phyloP scores from a whole-genome alignment of 2,329 filamentous ascomycete species.

The Trichoderma endophyticum region DNA sequence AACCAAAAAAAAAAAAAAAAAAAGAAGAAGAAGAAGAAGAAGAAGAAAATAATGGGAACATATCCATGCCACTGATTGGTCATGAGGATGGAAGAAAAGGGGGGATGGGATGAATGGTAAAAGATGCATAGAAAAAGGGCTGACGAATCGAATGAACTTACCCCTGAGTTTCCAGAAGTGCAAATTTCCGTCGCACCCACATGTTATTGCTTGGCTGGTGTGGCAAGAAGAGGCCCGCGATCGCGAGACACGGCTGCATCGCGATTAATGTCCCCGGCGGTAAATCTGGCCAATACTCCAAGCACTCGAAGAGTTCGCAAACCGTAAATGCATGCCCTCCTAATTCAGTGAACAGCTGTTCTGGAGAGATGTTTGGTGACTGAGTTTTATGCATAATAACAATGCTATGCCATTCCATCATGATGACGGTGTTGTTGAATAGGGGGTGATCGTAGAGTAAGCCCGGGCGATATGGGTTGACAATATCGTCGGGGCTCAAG shows the following conservation, averaged over 20 bases:
- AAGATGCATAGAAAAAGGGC: background rate
- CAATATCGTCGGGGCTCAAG: constrained; percentile 61
- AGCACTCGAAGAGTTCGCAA: constrained; percentile 75
- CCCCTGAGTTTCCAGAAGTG: constrained; percentile 74
- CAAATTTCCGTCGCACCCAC: constrained; percentile 80
- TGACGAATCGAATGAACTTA: constrained; percentile 41
- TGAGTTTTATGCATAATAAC: constrained; percentile 79
- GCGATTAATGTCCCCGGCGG: constrained; percentile 69
- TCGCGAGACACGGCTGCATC: constrained; percentile 71
- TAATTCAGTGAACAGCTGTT: constrained; percentile 52
- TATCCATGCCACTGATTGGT: background rate
- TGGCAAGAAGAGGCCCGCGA: constrained; percentile 77
- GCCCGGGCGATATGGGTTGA: constrained; percentile 68
- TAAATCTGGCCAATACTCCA: constrained; percentile 67
- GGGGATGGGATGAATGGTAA: background rate
- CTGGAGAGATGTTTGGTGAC: constrained; percentile 55
- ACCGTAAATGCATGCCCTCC: constrained; percentile 62
- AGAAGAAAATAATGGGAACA: background rate
- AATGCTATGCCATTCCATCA: constrained; percentile 74
- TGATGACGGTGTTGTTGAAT: constrained; percentile 71
- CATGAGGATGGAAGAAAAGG: background rate
- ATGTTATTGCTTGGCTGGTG: constrained; percentile 67
- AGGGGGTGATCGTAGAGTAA: constrained; percentile 67
- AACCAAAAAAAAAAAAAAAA: background rate
- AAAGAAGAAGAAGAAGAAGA: too few relatives aligned